Conservation (phyloP, 495 filamentous ascomycete genomes). For the Penicillium longicatenatum region DNA sequence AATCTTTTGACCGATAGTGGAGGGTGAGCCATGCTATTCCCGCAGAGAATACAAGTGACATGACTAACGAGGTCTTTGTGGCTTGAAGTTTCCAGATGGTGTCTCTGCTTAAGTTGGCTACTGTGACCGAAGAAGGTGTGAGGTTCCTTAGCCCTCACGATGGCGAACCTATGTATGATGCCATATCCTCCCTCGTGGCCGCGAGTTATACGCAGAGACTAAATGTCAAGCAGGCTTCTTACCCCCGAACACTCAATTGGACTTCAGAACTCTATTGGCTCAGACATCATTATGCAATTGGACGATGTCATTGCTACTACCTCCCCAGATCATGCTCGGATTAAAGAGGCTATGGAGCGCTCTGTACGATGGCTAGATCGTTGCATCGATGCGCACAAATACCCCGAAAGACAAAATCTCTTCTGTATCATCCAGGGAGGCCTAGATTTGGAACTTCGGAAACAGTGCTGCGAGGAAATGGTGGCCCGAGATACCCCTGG, state of each 20-base stretch:
- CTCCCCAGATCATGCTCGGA: constrained; percentile 80
- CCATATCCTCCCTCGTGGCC: not conserved
- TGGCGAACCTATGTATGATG: constrained; percentile 79
- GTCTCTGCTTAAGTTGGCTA: constrained; percentile 88
- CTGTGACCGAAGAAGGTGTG: constrained; percentile 93
- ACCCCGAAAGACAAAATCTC: constrained; percentile 84
- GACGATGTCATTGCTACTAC: constrained; percentile 97
- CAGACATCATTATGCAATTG: constrained; percentile 99
- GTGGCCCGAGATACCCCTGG: constrained; percentile 88
- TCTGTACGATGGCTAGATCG: constrained; percentile 99
- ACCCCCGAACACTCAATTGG: constrained; percentile 97
- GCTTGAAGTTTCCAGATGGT: constrained; percentile 92
- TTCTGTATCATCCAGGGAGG: constrained; percentile 99
- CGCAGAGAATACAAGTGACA: not conserved
- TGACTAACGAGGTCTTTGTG: constrained; percentile 14
- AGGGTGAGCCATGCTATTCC: constrained; percentile 64
- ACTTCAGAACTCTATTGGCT: constrained; percentile 95
- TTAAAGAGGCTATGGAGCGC: constrained; percentile 92
- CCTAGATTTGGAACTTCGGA: constrained; percentile 84
- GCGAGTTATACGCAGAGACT: constrained; percentile 1
- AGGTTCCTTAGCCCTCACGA: constrained; percentile 94
- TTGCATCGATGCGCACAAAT: constrained; percentile 88
- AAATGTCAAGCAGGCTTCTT: constrained; percentile 60
- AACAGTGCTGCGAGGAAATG: constrained; percentile 86
- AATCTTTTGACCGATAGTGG: constrained; percentile 98